Percentiles rank a stretch among this genome's conserved stretches.
Evolutionary conservation across 306 rosid genomes (phyloP).

Genomic region (Astragalus glycyphyllos): DNA sequence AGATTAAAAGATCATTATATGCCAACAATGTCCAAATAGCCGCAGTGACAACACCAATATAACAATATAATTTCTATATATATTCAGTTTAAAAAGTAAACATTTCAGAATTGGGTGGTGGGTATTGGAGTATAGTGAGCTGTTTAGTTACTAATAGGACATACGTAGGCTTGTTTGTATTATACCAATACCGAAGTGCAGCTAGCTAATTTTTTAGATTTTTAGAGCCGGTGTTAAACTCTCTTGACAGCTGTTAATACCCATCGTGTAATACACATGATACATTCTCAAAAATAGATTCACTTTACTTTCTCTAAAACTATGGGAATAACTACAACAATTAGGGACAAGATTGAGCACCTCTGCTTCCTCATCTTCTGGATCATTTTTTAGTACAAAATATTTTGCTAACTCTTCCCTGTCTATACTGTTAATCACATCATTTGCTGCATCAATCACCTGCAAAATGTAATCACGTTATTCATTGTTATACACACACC

Average conservation of each 20-base stretch:
- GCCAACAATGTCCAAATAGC: conserved; percentile 20
- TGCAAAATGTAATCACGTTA: conserved; percentile 46
- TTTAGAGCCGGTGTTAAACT: too few species aligned
- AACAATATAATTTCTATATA: conserved; percentile 5
- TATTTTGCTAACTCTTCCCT: conserved; percentile 76
- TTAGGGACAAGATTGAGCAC: conserved; percentile 45
- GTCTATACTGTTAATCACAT: conserved; percentile 77
- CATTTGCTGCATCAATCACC: conserved; percentile 87
- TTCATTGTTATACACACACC: conserved; percentile 24
- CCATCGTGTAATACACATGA: too few species aligned
- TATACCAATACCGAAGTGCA: too few species aligned
- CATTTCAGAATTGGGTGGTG: conserved; percentile 30
- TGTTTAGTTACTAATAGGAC: too few species aligned
- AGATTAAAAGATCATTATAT: conserved; percentile 26
- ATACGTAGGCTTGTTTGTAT: too few species aligned
- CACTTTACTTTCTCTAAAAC: too few species aligned
- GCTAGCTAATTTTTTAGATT: too few species aligned
- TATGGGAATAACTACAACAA: conserved; percentile 19
- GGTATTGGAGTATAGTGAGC: too few species aligned
- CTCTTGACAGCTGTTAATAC: too few species aligned
- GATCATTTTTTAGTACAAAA: conserved; percentile 74
- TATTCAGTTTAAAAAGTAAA: conserved; percentile 11
- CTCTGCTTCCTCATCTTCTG: conserved; percentile 93
- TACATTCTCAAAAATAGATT: too few species aligned
- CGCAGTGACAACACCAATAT: too few species aligned